phyloP scores from a whole-genome alignment of 108 stramenopile genomes.

The Pseudonitzschia pungens region DNA sequence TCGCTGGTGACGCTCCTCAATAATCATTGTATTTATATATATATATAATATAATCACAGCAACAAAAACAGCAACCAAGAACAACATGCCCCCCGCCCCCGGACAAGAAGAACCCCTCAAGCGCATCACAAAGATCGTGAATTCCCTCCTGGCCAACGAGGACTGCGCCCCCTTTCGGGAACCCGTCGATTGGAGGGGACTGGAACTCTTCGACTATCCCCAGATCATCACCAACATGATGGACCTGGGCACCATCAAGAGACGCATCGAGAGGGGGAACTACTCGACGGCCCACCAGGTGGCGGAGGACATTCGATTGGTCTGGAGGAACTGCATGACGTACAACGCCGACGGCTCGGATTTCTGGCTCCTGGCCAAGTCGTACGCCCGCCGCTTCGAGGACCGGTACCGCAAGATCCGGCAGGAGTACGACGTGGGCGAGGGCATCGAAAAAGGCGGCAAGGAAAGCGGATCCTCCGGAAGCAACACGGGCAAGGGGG shows the following conservation, averaged over 20 bases:
- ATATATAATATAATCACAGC: no score
- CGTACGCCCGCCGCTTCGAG: conserved; percentile 78
- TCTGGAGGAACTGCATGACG: conserved; percentile 95
- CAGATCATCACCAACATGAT: conserved; percentile 90
- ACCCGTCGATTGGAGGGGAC: conserved; percentile 93
- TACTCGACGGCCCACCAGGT: conserved; percentile 74
- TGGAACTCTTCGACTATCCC: conserved; percentile 95
- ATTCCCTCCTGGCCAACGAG: conserved; percentile 52
- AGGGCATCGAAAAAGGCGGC: not conserved
- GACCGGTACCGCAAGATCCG: conserved; percentile 79
- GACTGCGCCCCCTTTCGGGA: conserved; percentile 87
- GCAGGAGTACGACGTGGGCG: conserved; percentile 43
- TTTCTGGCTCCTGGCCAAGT: conserved; percentile 74
- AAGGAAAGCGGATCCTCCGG: not conserved
- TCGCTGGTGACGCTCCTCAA: no score
- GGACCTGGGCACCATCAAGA: conserved; percentile 95
- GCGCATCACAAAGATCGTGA: conserved; percentile 66
- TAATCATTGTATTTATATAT: no score
- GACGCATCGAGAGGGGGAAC: conserved; percentile 72
- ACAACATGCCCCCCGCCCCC: conserved; percentile 42
- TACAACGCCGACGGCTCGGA: conserved; percentile 94
- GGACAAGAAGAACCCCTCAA: conserved; percentile 56
- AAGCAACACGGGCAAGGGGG: not conserved
- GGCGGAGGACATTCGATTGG: conserved; percentile 90
- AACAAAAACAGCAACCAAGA: not conserved